Evolutionary conservation across 495 filamentous ascomycete species (phyloP).

Genomic region (Beverwykella pulmonaria): DNA sequence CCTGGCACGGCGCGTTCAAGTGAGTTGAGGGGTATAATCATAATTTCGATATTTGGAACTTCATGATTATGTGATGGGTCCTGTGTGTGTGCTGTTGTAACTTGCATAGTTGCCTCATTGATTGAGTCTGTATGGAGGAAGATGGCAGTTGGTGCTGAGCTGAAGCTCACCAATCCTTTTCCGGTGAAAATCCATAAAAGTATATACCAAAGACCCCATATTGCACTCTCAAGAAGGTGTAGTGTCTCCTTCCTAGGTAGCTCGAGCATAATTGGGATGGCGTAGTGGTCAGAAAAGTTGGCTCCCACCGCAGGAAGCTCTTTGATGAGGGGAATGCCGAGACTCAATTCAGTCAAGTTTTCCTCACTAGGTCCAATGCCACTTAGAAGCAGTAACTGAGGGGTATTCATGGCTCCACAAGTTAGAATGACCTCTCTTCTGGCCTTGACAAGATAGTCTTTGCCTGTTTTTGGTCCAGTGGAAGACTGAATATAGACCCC

Average conservation of each 20-base stretch:
- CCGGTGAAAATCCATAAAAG: conserved; percentile 25
- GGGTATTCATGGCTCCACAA: conserved; percentile 27
- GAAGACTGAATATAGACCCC: conserved; percentile 14
- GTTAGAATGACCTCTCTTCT: conserved; percentile 25
- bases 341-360: conserved; percentile 7
- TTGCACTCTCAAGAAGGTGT: conserved; percentile 15
- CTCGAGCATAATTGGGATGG: conserved; percentile 29
- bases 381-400: conserved; percentile 29
- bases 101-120: conserved; percentile 23
- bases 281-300: conserved; percentile 29
- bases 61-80: conserved; percentile 14
- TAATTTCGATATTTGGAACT: conserved; percentile 20
- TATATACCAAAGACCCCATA: conserved; percentile 28
- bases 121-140: conserved; percentile 28
- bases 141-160: conserved; percentile 20
- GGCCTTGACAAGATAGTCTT: conserved; percentile 27
- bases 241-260: conserved; percentile 20
- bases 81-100: conserved; percentile 11
- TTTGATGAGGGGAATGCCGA: conserved; percentile 25
- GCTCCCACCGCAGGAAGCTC: conserved; percentile 26
- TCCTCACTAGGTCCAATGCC: conserved; percentile 34
- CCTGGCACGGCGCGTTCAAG: conserved; percentile 22
- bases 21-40: conserved; percentile 27
- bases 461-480: conserved; percentile 7
- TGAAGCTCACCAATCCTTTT: conserved; percentile 21